These are phyloP conservation scores for Nannochloropsis gaditana DNA, from an alignment of 108 stramenopile genomes.

Conservation along the genomic window DNA sequence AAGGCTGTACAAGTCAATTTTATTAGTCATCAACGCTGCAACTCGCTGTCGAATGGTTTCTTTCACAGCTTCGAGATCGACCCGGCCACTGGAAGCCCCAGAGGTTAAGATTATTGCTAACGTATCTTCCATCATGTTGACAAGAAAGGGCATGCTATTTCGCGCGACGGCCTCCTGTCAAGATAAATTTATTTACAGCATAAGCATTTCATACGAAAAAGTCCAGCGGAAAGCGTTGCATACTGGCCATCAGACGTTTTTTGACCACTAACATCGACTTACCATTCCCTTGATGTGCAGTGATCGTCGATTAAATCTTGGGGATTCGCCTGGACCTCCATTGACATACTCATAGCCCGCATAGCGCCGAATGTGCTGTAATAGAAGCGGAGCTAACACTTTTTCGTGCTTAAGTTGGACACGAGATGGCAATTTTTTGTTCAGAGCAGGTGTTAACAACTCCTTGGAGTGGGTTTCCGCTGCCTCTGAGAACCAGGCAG, in stretches of 20 bases:
- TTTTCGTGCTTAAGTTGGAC: background rate
- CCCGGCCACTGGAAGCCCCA: background rate
- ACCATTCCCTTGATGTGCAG: background rate
- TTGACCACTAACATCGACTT: background rate
- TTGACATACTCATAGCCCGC: background rate
- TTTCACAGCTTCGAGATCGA: background rate
- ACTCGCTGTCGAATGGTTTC: background rate
- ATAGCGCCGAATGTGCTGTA: background rate
- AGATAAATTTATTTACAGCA: background rate
- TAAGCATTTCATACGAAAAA: too few relatives aligned
- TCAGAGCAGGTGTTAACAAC: background rate
- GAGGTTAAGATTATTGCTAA: background rate
- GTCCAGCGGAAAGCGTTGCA: too few relatives aligned
- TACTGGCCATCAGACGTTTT: too few relatives aligned
- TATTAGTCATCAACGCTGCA: background rate
- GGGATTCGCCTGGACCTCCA: background rate
- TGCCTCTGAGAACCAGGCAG: background rate
- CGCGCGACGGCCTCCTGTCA: background rate
- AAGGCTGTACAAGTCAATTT: background rate
- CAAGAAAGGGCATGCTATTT: constrained; percentile 5
- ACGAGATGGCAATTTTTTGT: background rate
- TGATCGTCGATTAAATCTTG: background rate
- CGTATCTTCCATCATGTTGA: background rate
- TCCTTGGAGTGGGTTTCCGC: background rate
- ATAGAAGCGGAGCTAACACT: background rate